Percentiles rank a stretch among this genome's conserved stretches.
phyloP scores from a whole-genome alignment of 192 early-diverging fungal genomes.

The Mortierella alpina region DNA sequence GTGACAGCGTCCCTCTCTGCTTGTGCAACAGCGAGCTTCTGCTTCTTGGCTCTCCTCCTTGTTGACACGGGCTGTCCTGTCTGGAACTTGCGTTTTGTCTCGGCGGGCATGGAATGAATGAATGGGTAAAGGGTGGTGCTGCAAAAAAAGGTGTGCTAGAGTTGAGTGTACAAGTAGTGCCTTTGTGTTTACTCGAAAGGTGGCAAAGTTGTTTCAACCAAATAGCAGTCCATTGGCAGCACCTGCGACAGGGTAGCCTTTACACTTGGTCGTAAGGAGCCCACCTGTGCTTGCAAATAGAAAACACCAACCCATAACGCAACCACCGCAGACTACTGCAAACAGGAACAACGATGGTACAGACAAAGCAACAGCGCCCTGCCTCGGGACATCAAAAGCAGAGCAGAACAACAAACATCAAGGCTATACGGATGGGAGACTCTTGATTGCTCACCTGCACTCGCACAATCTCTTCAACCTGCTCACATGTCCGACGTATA shows the following conservation, averaged over 20 bases:
- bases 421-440: no score
- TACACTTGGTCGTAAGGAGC: neutral
- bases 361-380: no score
- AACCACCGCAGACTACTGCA: neutral
- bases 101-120: constrained; percentile 12
- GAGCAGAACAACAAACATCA: no score
- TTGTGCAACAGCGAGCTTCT: constrained; percentile 18
- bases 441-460: neutral
- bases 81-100: constrained; percentile 46
- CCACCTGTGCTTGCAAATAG: neutral
- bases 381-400: no score
- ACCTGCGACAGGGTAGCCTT: neutral
- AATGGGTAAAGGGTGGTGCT: constrained; percentile 1
- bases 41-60: constrained; percentile 47
- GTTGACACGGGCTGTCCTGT: constrained; percentile 48
- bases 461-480: neutral
- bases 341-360: neutral
- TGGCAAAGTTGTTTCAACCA: no score
- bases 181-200: no score
- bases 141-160: neutral
- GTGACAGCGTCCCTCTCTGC: constrained; percentile 18
- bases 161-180: no score
- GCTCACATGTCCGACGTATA: neutral
- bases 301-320: neutral
- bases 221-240: constrained; percentile 3